Conservation (phyloP, 129 eudicot species). For the Helianthus tuberosus region DNA sequence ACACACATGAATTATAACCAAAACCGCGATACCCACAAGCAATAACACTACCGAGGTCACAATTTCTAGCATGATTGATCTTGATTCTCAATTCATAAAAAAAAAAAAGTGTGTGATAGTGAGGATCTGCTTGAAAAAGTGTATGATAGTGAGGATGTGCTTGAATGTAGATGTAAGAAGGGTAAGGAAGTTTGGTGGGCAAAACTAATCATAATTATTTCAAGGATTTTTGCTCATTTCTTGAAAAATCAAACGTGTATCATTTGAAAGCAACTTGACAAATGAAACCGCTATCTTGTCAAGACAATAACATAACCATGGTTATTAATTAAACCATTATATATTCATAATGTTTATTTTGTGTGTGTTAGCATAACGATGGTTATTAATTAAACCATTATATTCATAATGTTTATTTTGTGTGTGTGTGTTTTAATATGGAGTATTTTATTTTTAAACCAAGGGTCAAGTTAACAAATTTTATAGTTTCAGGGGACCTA, state of each 20-base stretch:
- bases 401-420: too few species aligned
- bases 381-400: too few species aligned
- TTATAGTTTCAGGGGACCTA: too few species aligned
- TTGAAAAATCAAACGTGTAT: constrained; percentile 10
- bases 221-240: neutral
- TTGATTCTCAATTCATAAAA: constrained; percentile 11
- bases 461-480: too few species aligned
- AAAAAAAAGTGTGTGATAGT: neutral
- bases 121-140: neutral
- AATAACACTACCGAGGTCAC: constrained; percentile 43
- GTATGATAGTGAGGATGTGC: neutral
- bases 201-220: neutral
- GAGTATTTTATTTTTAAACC: too few species aligned
- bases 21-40: constrained; percentile 52
- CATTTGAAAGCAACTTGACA: constrained; percentile 31
- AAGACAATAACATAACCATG: neutral
- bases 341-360: neutral
- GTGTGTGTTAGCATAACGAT: too few species aligned
- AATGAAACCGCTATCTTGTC: constrained; percentile 19
- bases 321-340: neutral
- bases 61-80: constrained; percentile 44
- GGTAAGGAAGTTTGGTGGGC: constrained; percentile 26
- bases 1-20: constrained; percentile 57
- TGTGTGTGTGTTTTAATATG: too few species aligned
- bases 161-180: constrained; percentile 11